Evolutionary conservation across 495 filamentous ascomycete genomes (phyloP), one percentile per base, ranked within the genome.

Genomic region (Xylaria acuta): DNA sequence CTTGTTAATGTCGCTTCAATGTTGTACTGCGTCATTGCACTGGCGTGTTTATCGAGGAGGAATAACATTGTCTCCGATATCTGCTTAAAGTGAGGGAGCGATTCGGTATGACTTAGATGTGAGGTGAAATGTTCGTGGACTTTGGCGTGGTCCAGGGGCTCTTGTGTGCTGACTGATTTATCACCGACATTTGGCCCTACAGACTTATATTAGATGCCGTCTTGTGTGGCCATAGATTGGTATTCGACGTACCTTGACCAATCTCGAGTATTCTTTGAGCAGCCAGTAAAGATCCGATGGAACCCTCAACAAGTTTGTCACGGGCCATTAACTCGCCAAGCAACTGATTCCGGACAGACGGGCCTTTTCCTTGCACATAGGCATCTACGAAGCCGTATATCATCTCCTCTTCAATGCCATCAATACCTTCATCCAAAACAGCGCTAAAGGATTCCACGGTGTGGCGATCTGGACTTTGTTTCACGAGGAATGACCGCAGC

Each of bases 21-120:
- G 77, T 92, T 92, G 82, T 86, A 92, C 75, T 94, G 92, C 0
- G 85, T 84, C 72, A 94, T 87, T 38, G 84, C 81, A 34, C 84
- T 77, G 51, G 83, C 79, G 68, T 84, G 83, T 59, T 82, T 85
- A 74, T 88, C 88, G 36, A 93, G 85, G 34, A 92, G 83, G n/a
- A 88, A 76, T 38, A 85, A 75, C 64, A 91, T 75, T 16, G 81
- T 85, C 70, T 89, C 88, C 45, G 86, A 81, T 25, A 85, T 82
- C n/a, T 90, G 81, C 64, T 82, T 86, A 72, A 92, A 91, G 63
- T 88, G 83, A 18, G 84, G 83, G 67, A 86, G 82, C 0, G 75
- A 73, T 36, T 67, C 67, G 11, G 73, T 74, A n/a, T 27, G 68
- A 77, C 80, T 72, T 75, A 83, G 79, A 79, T 82, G 73, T 72